A percentile compares a stretch with the other conserved stretches of the same genome.
Evolutionary conservation across 495 filamentous ascomycete genomes (phyloP).

Genomic region (Aspergillus diversus): DNA sequence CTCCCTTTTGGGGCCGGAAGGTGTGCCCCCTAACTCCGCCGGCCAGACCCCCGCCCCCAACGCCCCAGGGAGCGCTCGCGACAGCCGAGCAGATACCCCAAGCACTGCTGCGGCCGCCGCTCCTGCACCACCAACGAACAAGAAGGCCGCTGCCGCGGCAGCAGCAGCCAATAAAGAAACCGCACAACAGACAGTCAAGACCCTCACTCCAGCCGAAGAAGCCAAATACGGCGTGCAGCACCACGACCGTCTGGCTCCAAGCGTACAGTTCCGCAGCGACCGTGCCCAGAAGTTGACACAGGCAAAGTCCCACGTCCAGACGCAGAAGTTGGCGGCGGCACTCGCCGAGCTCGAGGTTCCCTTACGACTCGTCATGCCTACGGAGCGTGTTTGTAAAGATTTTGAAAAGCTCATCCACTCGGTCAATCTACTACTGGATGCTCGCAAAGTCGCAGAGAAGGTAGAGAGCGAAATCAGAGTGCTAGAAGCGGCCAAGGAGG

Average conservation of each 20-base stretch:
- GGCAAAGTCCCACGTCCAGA: slow-evolving; percentile 81
- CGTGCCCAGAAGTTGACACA: slow-evolving; percentile 79
- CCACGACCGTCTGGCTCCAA: slow-evolving; percentile 78
- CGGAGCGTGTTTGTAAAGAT: slow-evolving; percentile 72
- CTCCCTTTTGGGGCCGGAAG: slow-evolving; percentile 63
- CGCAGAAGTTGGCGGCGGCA: slow-evolving; percentile 74
- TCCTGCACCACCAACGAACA: slow-evolving; percentile 54
- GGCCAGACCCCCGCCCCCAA: slow-evolving; percentile 52
- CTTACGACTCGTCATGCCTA: slow-evolving; percentile 80
- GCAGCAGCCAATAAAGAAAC: slow-evolving; percentile 36
- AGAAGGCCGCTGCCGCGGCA: slow-evolving; percentile 44
- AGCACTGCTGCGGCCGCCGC: slow-evolving; percentile 32
- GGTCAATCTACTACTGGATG: slow-evolving; percentile 77
- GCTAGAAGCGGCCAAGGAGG: slow-evolving; percentile 64
- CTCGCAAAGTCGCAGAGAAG: slow-evolving; percentile 83
- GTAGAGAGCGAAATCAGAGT: slow-evolving; percentile 81
- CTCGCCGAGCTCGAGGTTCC: slow-evolving; percentile 82
- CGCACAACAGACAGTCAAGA: slow-evolving; percentile 58
- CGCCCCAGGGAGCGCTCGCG: slow-evolving; percentile 36
- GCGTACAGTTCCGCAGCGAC: slow-evolving; percentile 82
- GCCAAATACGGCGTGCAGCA: slow-evolving; percentile 78
- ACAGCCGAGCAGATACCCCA: slow-evolving; percentile 47
- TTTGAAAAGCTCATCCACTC: slow-evolving; percentile 79
- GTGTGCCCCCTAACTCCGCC: slow-evolving; percentile 49
- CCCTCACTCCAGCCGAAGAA: slow-evolving; percentile 76